Evolutionary conservation across 441 rosid genomes (phyloP), one percentile per base, ranked within the genome.

Genomic region (Pelargonium fulgidum): DNA sequence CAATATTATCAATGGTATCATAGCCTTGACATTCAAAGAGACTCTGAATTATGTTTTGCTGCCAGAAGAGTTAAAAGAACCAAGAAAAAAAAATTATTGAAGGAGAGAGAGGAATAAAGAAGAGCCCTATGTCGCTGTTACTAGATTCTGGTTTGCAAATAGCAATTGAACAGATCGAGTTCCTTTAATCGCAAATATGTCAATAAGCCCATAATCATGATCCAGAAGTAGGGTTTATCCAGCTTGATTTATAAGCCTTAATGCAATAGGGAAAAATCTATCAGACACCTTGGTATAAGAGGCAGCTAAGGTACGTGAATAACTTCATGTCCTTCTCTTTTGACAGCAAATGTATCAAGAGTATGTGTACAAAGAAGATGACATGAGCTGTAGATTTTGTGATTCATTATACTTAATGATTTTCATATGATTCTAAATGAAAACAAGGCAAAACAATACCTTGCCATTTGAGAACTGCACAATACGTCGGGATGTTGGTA

Each of bases 401-500:
- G 59, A 1, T 13, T 13, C 16, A 52, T n/a, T 52, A 13, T 13
- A 13, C 16, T 52, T 10, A 13, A 16, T n/a, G 12, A 22, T 22
- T 22, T 13, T 52, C 16, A 14, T 4, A 64, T 16, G 47, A 7
- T 65, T 61, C 2, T n/a, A 39, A 20, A 42, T 26, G 47, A 64
- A 33, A 39, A 26, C 59, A 62, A 65, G 65, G 77, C 56, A 17
- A 62, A 59, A 24, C 16, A 26, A 44, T 83, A 75, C 78, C 78
- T 75, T 67, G 19, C 75, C 78, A 67, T 75, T 75, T n/a, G 78
- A 70, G 39, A 75, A 75, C 54, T 75, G 78, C 29, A 75, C 75
- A 24, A 75, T 75, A 45, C 78, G 70, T 29, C 75, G 33, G 6
- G 78, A 75, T 29, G 78, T 75, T 16, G 78, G 78, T 16, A 93